phyloP scores from a whole-genome alignment of 169 alveolate genomes.

The Plasmodium sp. region DNA sequence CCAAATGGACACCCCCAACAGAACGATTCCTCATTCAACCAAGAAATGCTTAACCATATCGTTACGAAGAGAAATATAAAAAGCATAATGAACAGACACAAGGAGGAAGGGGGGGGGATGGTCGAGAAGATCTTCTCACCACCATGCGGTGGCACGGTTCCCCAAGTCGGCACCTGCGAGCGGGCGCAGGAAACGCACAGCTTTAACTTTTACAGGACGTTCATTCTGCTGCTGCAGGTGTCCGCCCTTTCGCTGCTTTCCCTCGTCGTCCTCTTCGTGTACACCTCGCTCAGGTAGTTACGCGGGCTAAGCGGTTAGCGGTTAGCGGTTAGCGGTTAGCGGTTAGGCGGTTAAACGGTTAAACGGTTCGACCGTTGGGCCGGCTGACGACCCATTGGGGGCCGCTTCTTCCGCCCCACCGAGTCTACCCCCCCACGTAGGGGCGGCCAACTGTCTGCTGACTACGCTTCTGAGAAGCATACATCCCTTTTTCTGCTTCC shows the following conservation, averaged over 20 bases:
- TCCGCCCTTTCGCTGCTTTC: slow-evolving; percentile 22
- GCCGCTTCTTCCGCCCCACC: background rate
- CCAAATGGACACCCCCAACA: background rate
- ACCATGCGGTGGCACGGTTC: background rate
- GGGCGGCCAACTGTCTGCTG: background rate
- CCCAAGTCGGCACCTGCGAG: background rate
- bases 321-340: background rate
- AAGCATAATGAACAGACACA: background rate
- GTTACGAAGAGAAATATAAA: slow-evolving; percentile 56
- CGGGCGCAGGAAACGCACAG: background rate
- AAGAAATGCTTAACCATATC: slow-evolving; percentile 17
- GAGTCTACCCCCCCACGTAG: background rate
- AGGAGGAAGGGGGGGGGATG: background rate
- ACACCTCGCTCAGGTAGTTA: slow-evolving; percentile 20
- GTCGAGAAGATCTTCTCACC: background rate
- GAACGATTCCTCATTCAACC: background rate
- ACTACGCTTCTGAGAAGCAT: too few species aligned
- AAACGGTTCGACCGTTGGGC: too few species aligned
- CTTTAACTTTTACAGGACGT: slow-evolving; percentile 40
- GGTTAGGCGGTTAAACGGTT: background rate
- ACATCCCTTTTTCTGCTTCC: background rate
- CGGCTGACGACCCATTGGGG: background rate
- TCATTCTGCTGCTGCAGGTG: slow-evolving; percentile 20
- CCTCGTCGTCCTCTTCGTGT: slow-evolving; percentile 34
- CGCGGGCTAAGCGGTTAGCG: background rate